Base-by-base conservation (phyloP, 164 flowering plant species). In the Santalum album region DNA sequence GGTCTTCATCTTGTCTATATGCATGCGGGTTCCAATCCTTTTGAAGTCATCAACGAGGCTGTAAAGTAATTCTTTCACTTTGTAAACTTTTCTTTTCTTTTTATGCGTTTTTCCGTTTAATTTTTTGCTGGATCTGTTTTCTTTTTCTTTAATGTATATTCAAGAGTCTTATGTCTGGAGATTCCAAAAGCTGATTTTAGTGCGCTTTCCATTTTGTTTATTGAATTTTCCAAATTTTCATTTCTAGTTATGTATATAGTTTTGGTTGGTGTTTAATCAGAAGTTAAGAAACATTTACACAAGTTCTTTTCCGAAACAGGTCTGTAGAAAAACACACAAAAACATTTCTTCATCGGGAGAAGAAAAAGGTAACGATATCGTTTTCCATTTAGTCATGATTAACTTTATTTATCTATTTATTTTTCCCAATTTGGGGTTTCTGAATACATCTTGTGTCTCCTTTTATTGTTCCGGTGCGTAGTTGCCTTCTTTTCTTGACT, bases 1-100 rank as follows among this genome's bases (percentile, higher is more conserved):
- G 94, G 95, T 51, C 72, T 73, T 63, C 35, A 72, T 71, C 69
- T 83, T 61, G 87, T 92, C 26, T 92, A 86, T 71, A 78, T 84
- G 81, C 94, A 86, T 57, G 86, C 95, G 58, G 98, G 98, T 24
- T 74, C 87, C 7, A 83, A 92, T 66, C 96, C 96, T 12, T 92
- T 86, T 63, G 87, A 88, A 69, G 95, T 92, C 51, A 76, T 88
- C 77, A 81, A 43, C 54, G 78, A 88, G 62, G 90, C 98, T 56
- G 90, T 92, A 22, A 88, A 88, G 98, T 88, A 59, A 71, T 83
- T 63, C 1, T n/a, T 36, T 9, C 11, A 36, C 15, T 12, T 20
- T n/a, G 21, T 6, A 18, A 11, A 3, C 42, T 3, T 38, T 38
- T 38, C 14, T 17, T 42, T 42, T 17, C 6, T 9, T n/a, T n/a